A percentile compares a stretch with the other conserved stretches of the same genome.
These are phyloP conservation scores for Penicillium longicatenatum DNA, from an alignment of 495 filamentous ascomycete genomes.

Conservation along the genomic window DNA sequence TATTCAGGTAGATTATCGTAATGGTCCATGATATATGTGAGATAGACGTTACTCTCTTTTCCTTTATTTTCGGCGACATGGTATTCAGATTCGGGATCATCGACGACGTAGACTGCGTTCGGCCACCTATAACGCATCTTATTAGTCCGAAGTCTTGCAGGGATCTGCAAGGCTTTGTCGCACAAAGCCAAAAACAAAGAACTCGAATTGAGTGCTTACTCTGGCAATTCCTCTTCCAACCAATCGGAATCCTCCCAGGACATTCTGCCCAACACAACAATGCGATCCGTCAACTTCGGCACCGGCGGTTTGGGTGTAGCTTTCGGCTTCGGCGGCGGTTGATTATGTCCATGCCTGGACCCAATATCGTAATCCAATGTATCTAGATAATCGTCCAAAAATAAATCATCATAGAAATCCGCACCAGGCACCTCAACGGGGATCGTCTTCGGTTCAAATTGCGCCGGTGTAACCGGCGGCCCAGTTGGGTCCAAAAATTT, in stretches of 20 bases:
- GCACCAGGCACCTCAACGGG: conserved; percentile 25
- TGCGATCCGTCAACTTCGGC: conserved; percentile 29
- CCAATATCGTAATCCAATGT: background rate
- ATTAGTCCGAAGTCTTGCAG: background rate
- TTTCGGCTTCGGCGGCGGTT: conserved; percentile 13
- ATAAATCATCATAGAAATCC: conserved; percentile 4
- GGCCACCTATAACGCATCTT: conserved; percentile 37
- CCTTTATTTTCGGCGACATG: conserved; percentile 47
- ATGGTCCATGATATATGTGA: conserved; percentile 54
- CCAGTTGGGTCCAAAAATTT: conserved; percentile 14
- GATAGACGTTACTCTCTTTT: conserved; percentile 50
- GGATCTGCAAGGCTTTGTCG: background rate
- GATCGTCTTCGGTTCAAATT: conserved; percentile 17
- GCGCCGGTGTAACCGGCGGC: conserved; percentile 1
- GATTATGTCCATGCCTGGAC: background rate
- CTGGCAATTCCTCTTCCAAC: conserved; percentile 40
- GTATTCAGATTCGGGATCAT: conserved; percentile 52
- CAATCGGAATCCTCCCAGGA: conserved; percentile 43
- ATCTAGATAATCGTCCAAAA: conserved; percentile 9
- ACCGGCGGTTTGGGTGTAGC: conserved; percentile 17
- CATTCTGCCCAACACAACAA: conserved; percentile 43
- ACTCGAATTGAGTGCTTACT: conserved; percentile 28
- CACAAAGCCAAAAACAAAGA: background rate
- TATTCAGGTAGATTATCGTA: conserved; percentile 49
- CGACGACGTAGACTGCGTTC: conserved; percentile 59